A percentile compares a stretch with the other conserved stretches of the same genome.
phyloP scores from a whole-genome alignment of 2,329 filamentous ascomycete genomes.

The Scytalidium lignicola region DNA sequence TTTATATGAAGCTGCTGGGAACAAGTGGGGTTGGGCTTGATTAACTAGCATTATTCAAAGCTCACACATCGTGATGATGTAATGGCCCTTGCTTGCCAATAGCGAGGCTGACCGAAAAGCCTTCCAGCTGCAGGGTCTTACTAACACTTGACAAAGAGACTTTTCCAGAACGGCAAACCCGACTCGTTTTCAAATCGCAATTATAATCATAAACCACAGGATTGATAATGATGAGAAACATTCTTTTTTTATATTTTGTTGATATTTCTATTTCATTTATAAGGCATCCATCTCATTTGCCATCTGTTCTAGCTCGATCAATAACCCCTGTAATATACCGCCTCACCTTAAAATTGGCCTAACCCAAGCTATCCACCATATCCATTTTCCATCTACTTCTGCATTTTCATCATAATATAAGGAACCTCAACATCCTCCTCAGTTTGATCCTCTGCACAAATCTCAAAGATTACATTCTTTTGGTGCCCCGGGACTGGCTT shows the following conservation, averaged over 20 bases:
- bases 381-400: slow-evolving; percentile 13
- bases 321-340: not conserved
- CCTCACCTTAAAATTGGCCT: not conserved
- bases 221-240: not conserved
- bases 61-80: not conserved
- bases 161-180: no score
- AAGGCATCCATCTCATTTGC: not conserved
- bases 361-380: not conserved
- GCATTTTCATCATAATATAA: slow-evolving; percentile 79
- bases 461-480: slow-evolving; percentile 94
- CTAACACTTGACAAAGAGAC: no score
- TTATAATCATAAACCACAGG: no score
- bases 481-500: slow-evolving; percentile 87
- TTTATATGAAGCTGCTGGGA: not conserved
- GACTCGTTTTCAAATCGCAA: no score
- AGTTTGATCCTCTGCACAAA: slow-evolving; percentile 81
- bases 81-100: not conserved
- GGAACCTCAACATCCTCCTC: slow-evolving; percentile 96
- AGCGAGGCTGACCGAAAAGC: not conserved
- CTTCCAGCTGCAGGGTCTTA: no score
- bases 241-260: not conserved
- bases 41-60: not conserved
- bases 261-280: not conserved
- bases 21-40: not conserved
- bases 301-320: not conserved